Base-by-base conservation (phyloP, 73 alveolate genomes). In the Paramecium sonneborni region DNA sequence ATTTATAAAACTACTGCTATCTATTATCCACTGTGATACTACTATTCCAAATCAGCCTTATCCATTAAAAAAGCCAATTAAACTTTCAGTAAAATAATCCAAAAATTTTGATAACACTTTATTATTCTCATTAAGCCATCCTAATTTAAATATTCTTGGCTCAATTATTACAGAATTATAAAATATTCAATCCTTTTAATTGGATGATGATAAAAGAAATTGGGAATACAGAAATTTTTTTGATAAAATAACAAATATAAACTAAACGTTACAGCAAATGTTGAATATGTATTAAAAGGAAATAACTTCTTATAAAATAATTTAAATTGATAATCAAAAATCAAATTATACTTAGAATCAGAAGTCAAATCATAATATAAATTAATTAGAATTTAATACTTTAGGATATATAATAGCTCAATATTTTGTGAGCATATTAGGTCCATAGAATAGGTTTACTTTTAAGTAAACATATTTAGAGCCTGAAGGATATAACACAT, bases 371-470 rank as follows among this genome's bases (percentile, higher is more conserved):
- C n/a, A n/a, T 35, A 32, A 34, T 38, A n/a, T 72, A 6, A 32
- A 37, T 9, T 35, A 35, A 15, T 21, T 41, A 34, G 56, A 38
- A 79, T 79, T 43, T 34, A 79, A 62, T 79, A 79, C 90, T 0
- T 10, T 79, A 3, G 90, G 90, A 79, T 79, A 23, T 43, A 28
- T 39, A 10, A 23, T 79, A 41, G 90, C 90, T 10, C 24, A 79
- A 79, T 79, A 79, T 79, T 44, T 79, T 79, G 74, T 24, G 1
- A 79, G 90, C 41, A 38, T 26, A 20, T 43, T 79, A 41, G 90
- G 90, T 3, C 90, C 90, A n/a, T 21, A 34, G 5, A 79, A 79
- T 79, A 79, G 15, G n/a, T 23, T 74, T 5, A 43, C 30, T 43
- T 79, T 39, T 32, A 46, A 79, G 18, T 23, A 79, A 79, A 52